Base-by-base conservation (phyloP, 495 filamentous ascomycete species). In the Penicillium manginii region DNA sequence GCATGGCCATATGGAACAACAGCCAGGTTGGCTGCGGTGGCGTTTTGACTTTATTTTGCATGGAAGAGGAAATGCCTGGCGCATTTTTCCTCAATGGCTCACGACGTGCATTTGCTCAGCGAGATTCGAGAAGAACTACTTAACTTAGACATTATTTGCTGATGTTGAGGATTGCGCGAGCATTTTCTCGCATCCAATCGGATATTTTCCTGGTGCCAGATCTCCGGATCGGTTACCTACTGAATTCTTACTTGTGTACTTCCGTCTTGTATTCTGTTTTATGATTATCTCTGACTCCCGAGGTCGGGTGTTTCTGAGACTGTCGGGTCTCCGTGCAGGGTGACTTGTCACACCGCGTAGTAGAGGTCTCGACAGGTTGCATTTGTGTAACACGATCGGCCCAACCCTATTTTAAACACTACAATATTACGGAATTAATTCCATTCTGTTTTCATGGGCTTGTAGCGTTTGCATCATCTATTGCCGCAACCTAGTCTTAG, bases 1-100 rank as follows among this genome's bases (percentile, higher is more conserved):
- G 58, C 61, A 67, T 62, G 14, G 57, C 52, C 45, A 50, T 55
- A 52, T 26, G 57, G 33, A 45, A 55, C 22, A 19, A 45, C 39
- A 50, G 40, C 42, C 19, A 26, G 45, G 32, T 55, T 55, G 59
- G 59, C 52, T 40, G 39, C 42, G 52, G 37, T 37, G 64, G 59
- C 59, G 64, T 67, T 69, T 58, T 58, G 39, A 42, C 32, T 69
- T 47, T 52, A 54, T 37, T 57, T 57, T 54, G 59, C 61, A 67
- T 67, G 64, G 53, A 39, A 49, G 52, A 54, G 17, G 45, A n/a
- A 29, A 35, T 69, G 67, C 67, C 67, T 64, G 67, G 67, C 29
- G 67, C 67, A 69, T 47, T 47, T 37, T 21, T 58, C 42, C 54
- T 60, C 42, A 23, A 59, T 50, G 58, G 57, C 48, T 61, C 47